Percentiles rank a stretch among this genome's conserved stretches.
Conservation (phyloP, 176 grass and related monocot genomes). For the Hsuehochloa calcarea region DNA sequence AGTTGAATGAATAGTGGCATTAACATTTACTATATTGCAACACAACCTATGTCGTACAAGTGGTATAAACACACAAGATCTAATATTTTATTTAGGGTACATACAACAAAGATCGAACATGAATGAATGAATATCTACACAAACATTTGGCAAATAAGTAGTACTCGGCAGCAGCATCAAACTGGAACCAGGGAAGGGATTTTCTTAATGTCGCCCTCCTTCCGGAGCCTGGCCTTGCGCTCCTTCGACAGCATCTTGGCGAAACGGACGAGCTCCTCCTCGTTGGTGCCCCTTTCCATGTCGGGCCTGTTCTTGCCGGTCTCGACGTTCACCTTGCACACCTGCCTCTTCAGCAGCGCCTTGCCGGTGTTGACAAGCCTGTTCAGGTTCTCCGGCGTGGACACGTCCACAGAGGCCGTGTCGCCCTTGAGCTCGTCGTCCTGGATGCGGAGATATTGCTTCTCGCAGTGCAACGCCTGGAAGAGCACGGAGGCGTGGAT, state of each 20-base stretch:
- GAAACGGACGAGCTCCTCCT: conserved; percentile 27
- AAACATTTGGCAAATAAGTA: too few relatives aligned
- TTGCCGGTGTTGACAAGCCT: conserved; percentile 35
- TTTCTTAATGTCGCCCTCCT: neutral
- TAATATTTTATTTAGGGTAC: too few relatives aligned
- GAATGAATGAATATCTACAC: too few relatives aligned
- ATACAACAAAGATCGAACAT: too few relatives aligned
- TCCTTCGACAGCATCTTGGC: conserved; percentile 40
- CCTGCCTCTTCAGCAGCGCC: conserved; percentile 32
- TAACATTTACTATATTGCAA: too few relatives aligned
- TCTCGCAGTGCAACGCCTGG: conserved; percentile 29
- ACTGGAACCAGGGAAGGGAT: too few relatives aligned
- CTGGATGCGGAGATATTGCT: conserved; percentile 60
- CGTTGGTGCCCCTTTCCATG: conserved; percentile 33
- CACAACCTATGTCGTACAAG: too few relatives aligned
- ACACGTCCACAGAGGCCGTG: conserved; percentile 33
- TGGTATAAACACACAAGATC: too few relatives aligned
- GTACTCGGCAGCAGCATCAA: too few relatives aligned
- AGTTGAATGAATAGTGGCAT: too few relatives aligned
- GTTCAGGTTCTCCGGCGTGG: conserved; percentile 35
- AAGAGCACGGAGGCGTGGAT: conserved; percentile 59
- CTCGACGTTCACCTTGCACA: conserved; percentile 53
- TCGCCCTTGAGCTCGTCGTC: conserved; percentile 42
- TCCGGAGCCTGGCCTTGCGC: conserved; percentile 28
- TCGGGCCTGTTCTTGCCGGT: conserved; percentile 26